Evolutionary conservation across 2,329 filamentous ascomycete genomes (phyloP).

Genomic region (Colletotrichum sp.): DNA sequence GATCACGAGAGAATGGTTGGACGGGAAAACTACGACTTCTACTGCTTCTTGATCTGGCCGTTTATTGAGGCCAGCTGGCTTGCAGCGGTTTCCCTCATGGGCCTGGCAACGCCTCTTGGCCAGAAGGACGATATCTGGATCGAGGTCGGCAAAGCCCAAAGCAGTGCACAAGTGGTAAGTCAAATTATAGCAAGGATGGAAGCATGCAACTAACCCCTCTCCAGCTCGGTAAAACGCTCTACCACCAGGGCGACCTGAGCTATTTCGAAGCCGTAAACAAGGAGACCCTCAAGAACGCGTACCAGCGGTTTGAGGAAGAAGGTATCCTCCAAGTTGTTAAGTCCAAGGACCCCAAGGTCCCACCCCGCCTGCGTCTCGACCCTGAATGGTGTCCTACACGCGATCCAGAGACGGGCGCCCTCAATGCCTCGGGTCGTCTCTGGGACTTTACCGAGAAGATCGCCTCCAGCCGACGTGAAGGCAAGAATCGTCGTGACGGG

Average conservation of each 20-base stretch:
- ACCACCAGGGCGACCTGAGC: constrained; percentile 94
- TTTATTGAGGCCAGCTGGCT: constrained; percentile 97
- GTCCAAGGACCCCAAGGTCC: constrained; percentile 66
- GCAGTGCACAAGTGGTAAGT: constrained; percentile 79
- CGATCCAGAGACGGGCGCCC: constrained; percentile 61
- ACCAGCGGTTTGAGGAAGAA: constrained; percentile 86
- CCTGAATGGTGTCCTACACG: constrained; percentile 77
- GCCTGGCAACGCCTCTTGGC: constrained; percentile 74
- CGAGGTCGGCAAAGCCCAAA: constrained; percentile 77
- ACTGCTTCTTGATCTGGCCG: constrained; percentile 98
- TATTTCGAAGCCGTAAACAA: constrained; percentile 99
- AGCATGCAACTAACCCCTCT: constrained; percentile 18
- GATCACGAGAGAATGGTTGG: constrained; percentile 78
- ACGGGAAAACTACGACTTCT: constrained; percentile 96
- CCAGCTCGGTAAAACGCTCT: constrained; percentile 91
- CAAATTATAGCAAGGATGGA: neutral
- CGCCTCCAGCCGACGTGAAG: constrained; percentile 81
- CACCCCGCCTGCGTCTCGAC: constrained; percentile 70
- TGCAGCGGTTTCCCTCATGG: constrained; percentile 85
- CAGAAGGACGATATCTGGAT: constrained; percentile 77
- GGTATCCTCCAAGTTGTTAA: constrained; percentile 82
- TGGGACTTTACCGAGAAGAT: constrained; percentile 96
- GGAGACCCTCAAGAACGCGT: constrained; percentile 94
- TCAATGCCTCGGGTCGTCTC: constrained; percentile 75
- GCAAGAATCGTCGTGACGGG: constrained; percentile 95